These are phyloP conservation scores for Linum tenue DNA, from an alignment of 345 rosid genomes.

Conservation along the genomic window DNA sequence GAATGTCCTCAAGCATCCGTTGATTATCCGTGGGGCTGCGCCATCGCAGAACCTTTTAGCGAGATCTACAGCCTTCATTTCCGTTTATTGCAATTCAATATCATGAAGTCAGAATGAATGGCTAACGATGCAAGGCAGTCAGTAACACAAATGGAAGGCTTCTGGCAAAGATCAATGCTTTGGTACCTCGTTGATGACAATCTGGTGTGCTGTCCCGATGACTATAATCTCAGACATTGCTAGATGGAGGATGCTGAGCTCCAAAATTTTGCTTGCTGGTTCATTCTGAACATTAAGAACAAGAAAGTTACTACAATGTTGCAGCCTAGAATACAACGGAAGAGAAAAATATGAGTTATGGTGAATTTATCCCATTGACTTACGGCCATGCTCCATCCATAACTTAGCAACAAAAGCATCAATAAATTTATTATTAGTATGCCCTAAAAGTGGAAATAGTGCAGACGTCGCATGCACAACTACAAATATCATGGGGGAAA, in stretches of 20 bases:
- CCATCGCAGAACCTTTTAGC: conserved; percentile 97
- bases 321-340: neutral
- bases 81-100: neutral
- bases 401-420: neutral
- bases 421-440: no score
- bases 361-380: neutral
- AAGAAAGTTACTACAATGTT: neutral
- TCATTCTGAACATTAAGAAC: conserved; percentile 38
- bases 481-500: neutral
- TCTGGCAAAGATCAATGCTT: neutral
- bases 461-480: neutral
- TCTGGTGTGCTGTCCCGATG: conserved; percentile 77
- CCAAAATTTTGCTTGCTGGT: conserved; percentile 83
- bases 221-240: conserved; percentile 90
- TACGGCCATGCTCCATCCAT: neutral
- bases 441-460: no score
- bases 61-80: conserved; percentile 80
- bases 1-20: conserved; percentile 88
- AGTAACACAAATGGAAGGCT: neutral
- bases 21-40: conserved; percentile 79
- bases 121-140: neutral
- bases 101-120: neutral
- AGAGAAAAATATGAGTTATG: neutral
- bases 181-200: conserved; percentile 88
- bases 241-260: conserved; percentile 79